A percentile compares a stretch with the other conserved stretches of the same genome.
phyloP scores from a whole-genome alignment of 139 green algal species.

The Coccomyxa sp. region DNA sequence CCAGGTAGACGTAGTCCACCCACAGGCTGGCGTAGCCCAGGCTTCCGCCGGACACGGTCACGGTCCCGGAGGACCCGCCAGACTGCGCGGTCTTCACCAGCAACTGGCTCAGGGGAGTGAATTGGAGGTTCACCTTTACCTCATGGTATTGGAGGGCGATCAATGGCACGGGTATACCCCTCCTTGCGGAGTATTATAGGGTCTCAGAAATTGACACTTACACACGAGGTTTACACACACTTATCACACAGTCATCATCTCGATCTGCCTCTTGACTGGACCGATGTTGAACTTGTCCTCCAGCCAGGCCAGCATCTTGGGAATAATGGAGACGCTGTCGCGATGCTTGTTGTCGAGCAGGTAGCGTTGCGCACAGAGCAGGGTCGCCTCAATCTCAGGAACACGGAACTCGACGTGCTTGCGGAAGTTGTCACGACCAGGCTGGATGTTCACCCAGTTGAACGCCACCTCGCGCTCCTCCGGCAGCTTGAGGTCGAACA shows the following conservation, averaged over 20 bases:
- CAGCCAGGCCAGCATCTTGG: neutral
- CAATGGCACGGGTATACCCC: neutral
- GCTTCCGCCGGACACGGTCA: neutral
- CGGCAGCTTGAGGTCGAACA: neutral
- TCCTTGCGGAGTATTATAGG: neutral
- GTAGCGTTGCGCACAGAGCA: neutral
- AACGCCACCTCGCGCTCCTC: neutral
- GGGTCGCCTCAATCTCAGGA: neutral
- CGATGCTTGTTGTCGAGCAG: neutral
- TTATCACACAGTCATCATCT: neutral
- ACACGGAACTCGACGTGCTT: neutral
- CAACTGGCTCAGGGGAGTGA: neutral
- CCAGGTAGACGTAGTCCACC: neutral
- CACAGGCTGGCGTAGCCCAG: neutral
- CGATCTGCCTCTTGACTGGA: neutral
- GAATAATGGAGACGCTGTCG: neutral
- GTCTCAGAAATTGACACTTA: neutral
- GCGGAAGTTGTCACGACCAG: neutral
- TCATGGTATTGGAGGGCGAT: neutral
- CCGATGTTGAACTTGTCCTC: neutral
- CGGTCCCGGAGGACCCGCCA: neutral
- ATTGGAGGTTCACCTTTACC: conserved; percentile 1
- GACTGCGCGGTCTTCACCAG: neutral
- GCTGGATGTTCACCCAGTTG: neutral
- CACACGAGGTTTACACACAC: neutral